Evolutionary conservation across 805 yeast species (phyloP), one percentile per base, ranked within the genome.

Genomic region (Debaryomyces castellii): DNA sequence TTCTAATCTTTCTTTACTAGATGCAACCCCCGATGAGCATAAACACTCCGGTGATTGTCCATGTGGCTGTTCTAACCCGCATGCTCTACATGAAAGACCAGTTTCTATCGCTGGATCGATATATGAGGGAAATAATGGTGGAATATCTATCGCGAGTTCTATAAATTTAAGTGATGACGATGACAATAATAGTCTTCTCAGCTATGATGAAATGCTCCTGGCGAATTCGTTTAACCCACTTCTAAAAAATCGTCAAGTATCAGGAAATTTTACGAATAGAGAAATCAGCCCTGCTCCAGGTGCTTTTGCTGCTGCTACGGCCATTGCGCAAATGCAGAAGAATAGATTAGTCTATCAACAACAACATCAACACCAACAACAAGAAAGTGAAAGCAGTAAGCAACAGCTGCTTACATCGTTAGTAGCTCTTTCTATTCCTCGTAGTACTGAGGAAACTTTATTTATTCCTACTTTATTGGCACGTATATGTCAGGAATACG

Each of bases 281-380:
- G 88, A 83, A 56, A 83, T 78, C 45, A 71, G 72, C 33, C 88
- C 87, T 47, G 91, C 92, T 1, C 89, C 90, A 0, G 90, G 89
- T 5, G 80, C 88, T 2, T 67, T 67, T 58, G 83, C 84, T 1
- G 89, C 90, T 3, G 81, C 81, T 2, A 72, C 80, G 35, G 82
- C 85, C 1, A 63, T 81, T 41, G 80, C 81, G 16, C 81, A 84
- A 25, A 80, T 85, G 71, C 78, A 66, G 42, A 62, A 59, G 30
- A 58, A 53, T 47, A 57, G 54, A 27, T 20, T 21, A 16, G n/a
- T n/a, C n/a, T n/a, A n/a, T n/a, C 46, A 43, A 12, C 46, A 45
- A 28, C 51, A 50, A 40, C 48, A 46, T 14, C 51, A 52, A 9
- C 56, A 47, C 12, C 59, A 59, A 32, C 58, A 59, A 43, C 55